These are phyloP conservation scores for Volvariella surrecta DNA, from an alignment of 1,284 basidiomycete genomes.

Conservation along the genomic window DNA sequence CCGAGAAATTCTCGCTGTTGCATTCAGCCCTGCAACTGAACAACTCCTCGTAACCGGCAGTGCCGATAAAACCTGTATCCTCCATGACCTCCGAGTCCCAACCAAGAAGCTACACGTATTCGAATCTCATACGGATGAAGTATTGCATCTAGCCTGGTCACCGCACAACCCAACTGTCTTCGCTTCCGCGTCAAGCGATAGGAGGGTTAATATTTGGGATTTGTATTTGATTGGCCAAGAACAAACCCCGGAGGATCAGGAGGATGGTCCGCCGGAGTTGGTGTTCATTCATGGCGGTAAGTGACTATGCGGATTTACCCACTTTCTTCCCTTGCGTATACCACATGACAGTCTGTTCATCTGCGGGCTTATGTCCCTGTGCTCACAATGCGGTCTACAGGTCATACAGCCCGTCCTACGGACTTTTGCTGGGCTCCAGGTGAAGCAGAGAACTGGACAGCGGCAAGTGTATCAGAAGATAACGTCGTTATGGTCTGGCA, in stretches of 20 bases:
- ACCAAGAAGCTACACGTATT: constrained; percentile 85
- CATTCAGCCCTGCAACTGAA: constrained; percentile 82
- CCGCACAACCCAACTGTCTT: constrained; percentile 89
- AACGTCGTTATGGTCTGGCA: constrained; percentile 88
- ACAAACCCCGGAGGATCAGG: constrained; percentile 95
- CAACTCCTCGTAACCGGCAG: constrained; percentile 91
- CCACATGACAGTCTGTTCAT: no score
- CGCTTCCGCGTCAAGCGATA: constrained; percentile 87
- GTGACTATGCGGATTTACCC: no score
- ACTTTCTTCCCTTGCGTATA: no score
- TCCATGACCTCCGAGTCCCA: constrained; percentile 86
- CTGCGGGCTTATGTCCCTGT: constrained; percentile 4
- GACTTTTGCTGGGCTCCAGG: constrained; percentile 85
- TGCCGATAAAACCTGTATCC: constrained; percentile 83
- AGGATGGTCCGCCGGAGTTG: constrained; percentile 93
- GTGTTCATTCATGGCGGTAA: constrained; percentile 88
- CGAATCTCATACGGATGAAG: constrained; percentile 91
- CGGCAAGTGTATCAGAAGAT: constrained; percentile 75
- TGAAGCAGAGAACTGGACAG: constrained; percentile 67
- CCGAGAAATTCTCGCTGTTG: constrained; percentile 85
- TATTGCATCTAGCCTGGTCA: constrained; percentile 92
- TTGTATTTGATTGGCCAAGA: constrained; percentile 88
- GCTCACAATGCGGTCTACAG: constrained; percentile 27
- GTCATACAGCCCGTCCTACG: constrained; percentile 73
- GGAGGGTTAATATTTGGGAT: constrained; percentile 96